A percentile compares a stretch with the other conserved stretches of the same genome.
phyloP scores from a whole-genome alignment of 2,329 filamentous ascomycete genomes.

The Pochonia chlamydosporia region DNA sequence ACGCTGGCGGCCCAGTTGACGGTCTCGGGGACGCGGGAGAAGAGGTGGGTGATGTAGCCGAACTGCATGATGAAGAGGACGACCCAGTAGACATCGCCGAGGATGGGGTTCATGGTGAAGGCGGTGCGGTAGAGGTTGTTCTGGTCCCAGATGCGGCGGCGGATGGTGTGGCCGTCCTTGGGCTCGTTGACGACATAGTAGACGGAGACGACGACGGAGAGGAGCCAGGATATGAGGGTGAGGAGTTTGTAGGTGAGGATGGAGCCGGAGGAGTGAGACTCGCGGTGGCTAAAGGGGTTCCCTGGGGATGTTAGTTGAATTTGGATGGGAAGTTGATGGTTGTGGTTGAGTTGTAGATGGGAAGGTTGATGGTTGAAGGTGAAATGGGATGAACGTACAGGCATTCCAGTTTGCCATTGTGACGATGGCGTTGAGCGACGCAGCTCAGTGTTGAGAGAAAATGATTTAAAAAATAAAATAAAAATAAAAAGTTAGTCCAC shows the following conservation, averaged over 20 bases:
- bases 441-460: no score
- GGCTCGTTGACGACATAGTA: constrained; percentile 67
- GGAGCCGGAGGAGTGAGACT: constrained; percentile 54
- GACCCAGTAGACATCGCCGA: constrained; percentile 71
- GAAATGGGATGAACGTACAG: constrained; percentile 7
- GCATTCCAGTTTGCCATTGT: constrained; percentile 12
- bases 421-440: background rate
- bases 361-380: background rate
- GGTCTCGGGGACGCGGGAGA: constrained; percentile 56
- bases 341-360: no score
- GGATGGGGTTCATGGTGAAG: constrained; percentile 65
- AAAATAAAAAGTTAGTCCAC: background rate
- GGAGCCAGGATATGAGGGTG: constrained; percentile 67
- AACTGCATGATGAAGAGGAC: constrained; percentile 70
- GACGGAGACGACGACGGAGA: constrained; percentile 65
- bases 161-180: constrained; percentile 51
- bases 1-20: constrained; percentile 69
- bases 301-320: constrained; percentile 35
- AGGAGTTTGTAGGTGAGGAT: constrained; percentile 71
- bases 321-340: no score
- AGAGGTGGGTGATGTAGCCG: constrained; percentile 71
- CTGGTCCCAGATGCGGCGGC: constrained; percentile 68
- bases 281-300: constrained; percentile 71
- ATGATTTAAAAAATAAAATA: no score
- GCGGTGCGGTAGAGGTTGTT: constrained; percentile 62